phyloP scores from a whole-genome alignment of 345 rosid species.

The Lepidium didymum region DNA sequence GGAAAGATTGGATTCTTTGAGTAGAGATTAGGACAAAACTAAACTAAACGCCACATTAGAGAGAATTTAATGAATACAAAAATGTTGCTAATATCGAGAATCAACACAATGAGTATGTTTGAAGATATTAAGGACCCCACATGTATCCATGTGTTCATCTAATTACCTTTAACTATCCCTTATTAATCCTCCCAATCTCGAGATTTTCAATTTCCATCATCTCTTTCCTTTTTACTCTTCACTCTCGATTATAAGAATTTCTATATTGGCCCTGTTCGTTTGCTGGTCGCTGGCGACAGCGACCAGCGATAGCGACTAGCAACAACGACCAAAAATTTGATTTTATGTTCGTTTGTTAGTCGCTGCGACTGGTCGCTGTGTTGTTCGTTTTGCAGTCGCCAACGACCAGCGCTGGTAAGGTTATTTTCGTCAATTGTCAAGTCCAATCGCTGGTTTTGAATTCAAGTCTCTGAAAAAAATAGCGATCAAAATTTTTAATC shows the following conservation, averaged over 20 bases:
- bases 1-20: conserved; percentile 31
- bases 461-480: too few species aligned
- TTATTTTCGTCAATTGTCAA: too few species aligned
- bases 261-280: too few species aligned
- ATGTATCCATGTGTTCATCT: conserved; percentile 35
- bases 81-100: conserved; percentile 26
- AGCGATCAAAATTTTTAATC: too few species aligned
- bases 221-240: conserved; percentile 20
- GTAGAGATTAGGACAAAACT: conserved; percentile 17
- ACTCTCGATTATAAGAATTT: conserved; percentile 9
- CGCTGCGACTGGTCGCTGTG: too few species aligned
- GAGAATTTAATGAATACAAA: not conserved
- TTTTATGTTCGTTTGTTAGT: too few species aligned
- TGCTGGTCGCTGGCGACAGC: too few species aligned
- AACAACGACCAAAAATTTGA: too few species aligned
- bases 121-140: conserved; percentile 57
- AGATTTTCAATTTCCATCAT: conserved; percentile 27
- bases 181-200: conserved; percentile 29
- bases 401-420: too few species aligned
- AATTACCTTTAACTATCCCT: not conserved
- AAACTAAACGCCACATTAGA: not conserved
- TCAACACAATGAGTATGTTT: conserved; percentile 54
- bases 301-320: too few species aligned
- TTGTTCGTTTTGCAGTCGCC: too few species aligned
- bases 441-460: too few species aligned